Evolutionary conservation across 805 yeast species (phyloP), one percentile per base, ranked within the genome.

Genomic region (Cyberlindnera maritima): DNA sequence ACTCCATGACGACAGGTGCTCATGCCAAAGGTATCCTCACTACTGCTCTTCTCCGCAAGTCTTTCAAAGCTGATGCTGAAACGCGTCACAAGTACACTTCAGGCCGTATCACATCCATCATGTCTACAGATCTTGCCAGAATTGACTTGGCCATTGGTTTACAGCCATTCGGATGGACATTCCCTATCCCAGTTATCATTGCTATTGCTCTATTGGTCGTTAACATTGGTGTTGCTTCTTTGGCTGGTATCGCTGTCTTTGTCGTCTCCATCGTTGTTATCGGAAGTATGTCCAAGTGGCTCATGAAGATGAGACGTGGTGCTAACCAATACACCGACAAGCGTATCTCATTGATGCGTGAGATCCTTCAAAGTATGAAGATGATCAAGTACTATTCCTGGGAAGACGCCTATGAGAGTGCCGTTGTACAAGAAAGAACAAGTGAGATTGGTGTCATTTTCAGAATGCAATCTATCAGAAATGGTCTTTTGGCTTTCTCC

Each of bases 311-410:
- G 58, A 77, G 96, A 59, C 68, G 64, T 39, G 63, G 63, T 32
- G 84, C 83, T n/a, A 79, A 78, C 50, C 66, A 69, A 18, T 75
- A 65, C 55, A 86, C 90, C 17, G 94, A 87, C 65, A 58, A 66
- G 20, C 75, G 96, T 59, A 82, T 87, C 21, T 66, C 72, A 40
- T 70, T 71, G 53, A 75, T 83, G 61, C 79, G 83, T 58, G 90
- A 83, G 60, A 76, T 81, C 28, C 65, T 83, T 50, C 75, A 72
- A 52, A 77, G 79, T 57, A 75, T 83, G 67, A 83, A 79, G 56
- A 75, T 84, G 62, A 85, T 88, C 66, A 88, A 88, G 68, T 86
- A 75, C 63, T 88, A 88, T 61, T 84, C 92, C 1, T 88, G 96
- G 96, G 96, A 89, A 66, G 74, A 72, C 23, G 88, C 96, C 1